Evolutionary conservation across 805 yeast genomes (phyloP), one percentile per base, ranked within the genome.

Genomic region (Pichia nanzhaoensis): DNA sequence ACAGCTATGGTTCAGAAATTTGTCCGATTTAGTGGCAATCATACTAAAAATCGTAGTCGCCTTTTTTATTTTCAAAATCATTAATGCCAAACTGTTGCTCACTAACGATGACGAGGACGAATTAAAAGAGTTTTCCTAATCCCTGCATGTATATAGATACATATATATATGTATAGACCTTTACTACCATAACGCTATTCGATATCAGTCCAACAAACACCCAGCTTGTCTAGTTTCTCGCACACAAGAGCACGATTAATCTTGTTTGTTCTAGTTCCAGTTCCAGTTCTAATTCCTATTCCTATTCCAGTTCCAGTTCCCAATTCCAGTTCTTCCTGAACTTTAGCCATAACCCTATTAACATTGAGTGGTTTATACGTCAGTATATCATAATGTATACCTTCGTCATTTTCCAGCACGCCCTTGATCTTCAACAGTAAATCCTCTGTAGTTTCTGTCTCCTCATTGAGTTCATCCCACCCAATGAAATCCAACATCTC

Each of bases 171-270:
- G 2, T 5, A 22, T 17, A 5, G 22, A 24, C n/a, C 39, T 36
- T 18, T 36, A 21, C 12, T 8, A 16, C 18, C n/a, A 28, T 61
- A 56, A 41, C 44, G 55, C 8, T 62, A 44, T 32, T 36, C 20
- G 10, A 19, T 21, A 28, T 46, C 52, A 1, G 60, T 54, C 51
- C 57, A 54, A 47, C 60, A 54, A 4, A 62, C 42, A 3, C 67
- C 66, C 34, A 59, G 36, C 18, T 52, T 53, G 41, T 64, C 67
- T 24, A 63, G 45, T 37, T 56, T 53, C 6, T 55, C 55, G 12
- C 53, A 42, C 4, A 63, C 48, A 20, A 55, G 20, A 3, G 42
- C 43, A 2, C 45, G 38, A 16, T 63, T 63, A 14, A 55, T 21
- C 13, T 40, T 34, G 9, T n/a, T n/a, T n/a, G n/a, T n/a, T n/a